A percentile compares a stretch with the other conserved stretches of the same genome.
Conservation (phyloP, 225 moss, liverwort and hornwort genomes). For the Marchantia paleacea region DNA sequence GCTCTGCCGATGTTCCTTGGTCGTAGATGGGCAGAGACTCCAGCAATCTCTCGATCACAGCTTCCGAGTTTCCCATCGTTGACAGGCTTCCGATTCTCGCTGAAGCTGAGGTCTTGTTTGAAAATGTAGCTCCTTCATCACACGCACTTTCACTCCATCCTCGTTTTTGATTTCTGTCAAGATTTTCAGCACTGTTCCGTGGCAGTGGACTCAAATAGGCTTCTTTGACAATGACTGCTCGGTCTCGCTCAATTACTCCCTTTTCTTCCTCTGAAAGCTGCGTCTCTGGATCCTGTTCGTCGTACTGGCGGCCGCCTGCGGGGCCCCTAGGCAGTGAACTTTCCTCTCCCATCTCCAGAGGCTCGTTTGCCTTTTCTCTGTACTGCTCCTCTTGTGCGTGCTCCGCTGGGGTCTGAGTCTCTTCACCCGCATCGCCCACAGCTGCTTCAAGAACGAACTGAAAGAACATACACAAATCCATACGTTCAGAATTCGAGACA, state of each 20-base stretch:
- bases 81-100: neutral
- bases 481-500: no score
- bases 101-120: neutral
- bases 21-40: conserved; percentile 19
- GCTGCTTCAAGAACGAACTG: no score
- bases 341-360: neutral
- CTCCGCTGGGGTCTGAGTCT: neutral
- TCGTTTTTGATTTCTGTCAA: neutral
- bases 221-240: neutral
- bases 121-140: conserved; percentile 7
- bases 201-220: neutral
- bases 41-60: conserved; percentile 21
- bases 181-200: neutral
- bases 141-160: conserved; percentile 19
- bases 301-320: conserved; percentile 11
- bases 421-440: neutral
- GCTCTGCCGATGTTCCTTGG: conserved; percentile 5
- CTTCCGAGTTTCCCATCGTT: neutral
- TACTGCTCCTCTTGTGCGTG: neutral
- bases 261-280: neutral
- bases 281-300: neutral
- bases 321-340: neutral
- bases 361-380: neutral
- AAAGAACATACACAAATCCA: no score
- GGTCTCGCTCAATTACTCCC: neutral